Evolutionary conservation across 2,329 filamentous ascomycete genomes (phyloP).

Genomic region (Epichloe sibirici): DNA sequence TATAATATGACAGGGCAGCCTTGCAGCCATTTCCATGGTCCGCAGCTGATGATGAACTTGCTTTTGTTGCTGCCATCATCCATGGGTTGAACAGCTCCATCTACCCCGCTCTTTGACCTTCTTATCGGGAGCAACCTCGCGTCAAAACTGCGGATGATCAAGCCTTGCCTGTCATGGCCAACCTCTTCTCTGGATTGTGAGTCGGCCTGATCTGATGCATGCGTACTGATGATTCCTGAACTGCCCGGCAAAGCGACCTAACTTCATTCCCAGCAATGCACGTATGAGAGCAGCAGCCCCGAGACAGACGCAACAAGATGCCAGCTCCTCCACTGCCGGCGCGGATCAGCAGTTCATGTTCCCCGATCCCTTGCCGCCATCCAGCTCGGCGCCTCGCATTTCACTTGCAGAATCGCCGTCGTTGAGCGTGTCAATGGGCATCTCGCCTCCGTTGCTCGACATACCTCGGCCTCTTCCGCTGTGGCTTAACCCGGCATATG

Average conservation of each 20-base stretch:
- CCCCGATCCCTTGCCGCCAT: neutral
- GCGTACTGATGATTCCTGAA: neutral
- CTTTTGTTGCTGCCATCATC: neutral
- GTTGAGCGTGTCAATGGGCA: neutral
- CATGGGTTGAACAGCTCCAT: neutral
- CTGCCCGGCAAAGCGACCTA: neutral
- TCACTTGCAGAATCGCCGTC: neutral
- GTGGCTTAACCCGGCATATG: slow-evolving; percentile 63
- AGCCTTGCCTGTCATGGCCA: neutral
- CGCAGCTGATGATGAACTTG: neutral
- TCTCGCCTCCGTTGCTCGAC: neutral
- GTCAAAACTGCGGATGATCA: neutral
- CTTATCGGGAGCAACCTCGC: neutral
- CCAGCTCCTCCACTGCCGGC: neutral
- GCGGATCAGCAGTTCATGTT: neutral
- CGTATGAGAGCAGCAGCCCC: neutral
- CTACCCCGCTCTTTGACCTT: neutral
- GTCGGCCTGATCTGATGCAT: neutral
- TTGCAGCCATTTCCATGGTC: too few relatives aligned
- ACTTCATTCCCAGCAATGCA: slow-evolving; percentile 1
- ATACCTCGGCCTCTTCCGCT: slow-evolving; percentile 53
- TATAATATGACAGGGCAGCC: too few relatives aligned
- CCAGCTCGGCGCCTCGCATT: slow-evolving; percentile 1
- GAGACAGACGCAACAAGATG: neutral
- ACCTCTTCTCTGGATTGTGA: slow-evolving; percentile 2